phyloP scores from a whole-genome alignment of 2,329 filamentous ascomycete genomes.

The Zymoseptoria ardabiliae region DNA sequence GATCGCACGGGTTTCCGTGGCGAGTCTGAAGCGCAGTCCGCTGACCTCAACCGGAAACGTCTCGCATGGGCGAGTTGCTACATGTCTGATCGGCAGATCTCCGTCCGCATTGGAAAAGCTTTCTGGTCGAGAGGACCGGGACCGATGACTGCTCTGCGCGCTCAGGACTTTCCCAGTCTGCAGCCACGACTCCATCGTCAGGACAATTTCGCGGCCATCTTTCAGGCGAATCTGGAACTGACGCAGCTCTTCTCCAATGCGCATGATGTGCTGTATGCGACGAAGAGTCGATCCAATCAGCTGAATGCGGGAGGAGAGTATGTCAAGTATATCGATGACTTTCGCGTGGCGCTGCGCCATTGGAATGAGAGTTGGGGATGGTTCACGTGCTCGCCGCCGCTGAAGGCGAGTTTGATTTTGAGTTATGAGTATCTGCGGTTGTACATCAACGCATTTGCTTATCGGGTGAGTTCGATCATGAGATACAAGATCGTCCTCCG shows the following conservation, averaged over 20 bases:
- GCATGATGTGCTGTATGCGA: conserved; percentile 30
- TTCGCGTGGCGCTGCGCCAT: conserved; percentile 25
- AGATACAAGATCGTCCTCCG: no score
- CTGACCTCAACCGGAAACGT: conserved; percentile 26
- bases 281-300: conserved; percentile 27
- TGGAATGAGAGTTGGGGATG: conserved; percentile 28
- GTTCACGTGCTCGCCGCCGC: conserved; percentile 40
- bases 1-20: conserved; percentile 28
- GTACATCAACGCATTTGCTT: conserved; percentile 61
- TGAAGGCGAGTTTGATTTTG: conserved; percentile 54
- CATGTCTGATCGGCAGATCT: conserved; percentile 29
- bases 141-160: conserved; percentile 27
- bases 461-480: conserved; percentile 41
- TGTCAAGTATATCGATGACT: conserved; percentile 31
- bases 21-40: conserved; percentile 23
- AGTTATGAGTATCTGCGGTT: conserved; percentile 59
- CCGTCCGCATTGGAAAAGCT: conserved; percentile 28
- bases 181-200: conserved; percentile 19
- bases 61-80: conserved; percentile 30
- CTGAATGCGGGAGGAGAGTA: conserved; percentile 30
- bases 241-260: conserved; percentile 31
- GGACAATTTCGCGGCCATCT: conserved; percentile 29
- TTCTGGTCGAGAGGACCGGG: conserved; percentile 30
- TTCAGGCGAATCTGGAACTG: conserved; percentile 28
- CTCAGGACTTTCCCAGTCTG: conserved; percentile 28